These are phyloP conservation scores for Narthecium ossifragum DNA, from an alignment of 106 monocot species.

Conservation along the genomic window DNA sequence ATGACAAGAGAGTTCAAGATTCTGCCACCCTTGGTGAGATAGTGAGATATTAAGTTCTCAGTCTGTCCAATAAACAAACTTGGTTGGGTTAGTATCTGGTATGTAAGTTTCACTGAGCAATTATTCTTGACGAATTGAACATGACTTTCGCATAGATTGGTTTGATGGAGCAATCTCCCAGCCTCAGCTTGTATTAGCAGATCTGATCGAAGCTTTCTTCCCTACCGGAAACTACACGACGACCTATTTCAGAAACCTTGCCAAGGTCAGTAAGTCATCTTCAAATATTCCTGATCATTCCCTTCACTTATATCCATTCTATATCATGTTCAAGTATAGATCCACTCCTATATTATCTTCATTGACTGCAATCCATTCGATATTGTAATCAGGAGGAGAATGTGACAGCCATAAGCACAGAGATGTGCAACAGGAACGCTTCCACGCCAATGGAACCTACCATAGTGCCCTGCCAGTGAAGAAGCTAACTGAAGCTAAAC, in stretches of 20 bases:
- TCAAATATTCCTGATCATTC: neutral
- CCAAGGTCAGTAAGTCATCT: constrained; percentile 41
- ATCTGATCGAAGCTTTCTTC: constrained; percentile 78
- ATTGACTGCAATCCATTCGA: too few relatives aligned
- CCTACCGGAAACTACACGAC: constrained; percentile 77
- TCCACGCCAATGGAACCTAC: constrained; percentile 58
- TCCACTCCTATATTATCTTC: too few relatives aligned
- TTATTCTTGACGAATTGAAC: too few relatives aligned
- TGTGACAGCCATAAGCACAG: constrained; percentile 33
- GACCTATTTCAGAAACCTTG: constrained; percentile 80
- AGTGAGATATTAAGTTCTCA: too few relatives aligned
- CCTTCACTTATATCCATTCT: neutral
- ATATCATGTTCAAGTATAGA: neutral
- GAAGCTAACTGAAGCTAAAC: neutral
- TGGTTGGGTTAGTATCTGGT: too few relatives aligned
- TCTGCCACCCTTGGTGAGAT: constrained; percentile 43
- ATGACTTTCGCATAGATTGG: constrained; percentile 94
- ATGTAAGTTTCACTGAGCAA: too few relatives aligned
- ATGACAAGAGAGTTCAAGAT: constrained; percentile 55
- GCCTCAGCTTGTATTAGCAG: constrained; percentile 86
- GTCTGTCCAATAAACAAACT: too few relatives aligned
- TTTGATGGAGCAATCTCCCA: constrained; percentile 83
- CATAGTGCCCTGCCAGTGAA: constrained; percentile 49
- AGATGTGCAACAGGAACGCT: constrained; percentile 41
- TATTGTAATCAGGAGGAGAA: constrained; percentile 54